phyloP scores from a whole-genome alignment of 1,284 basidiomycete species.

The Lentinula novae-zelandiae region DNA sequence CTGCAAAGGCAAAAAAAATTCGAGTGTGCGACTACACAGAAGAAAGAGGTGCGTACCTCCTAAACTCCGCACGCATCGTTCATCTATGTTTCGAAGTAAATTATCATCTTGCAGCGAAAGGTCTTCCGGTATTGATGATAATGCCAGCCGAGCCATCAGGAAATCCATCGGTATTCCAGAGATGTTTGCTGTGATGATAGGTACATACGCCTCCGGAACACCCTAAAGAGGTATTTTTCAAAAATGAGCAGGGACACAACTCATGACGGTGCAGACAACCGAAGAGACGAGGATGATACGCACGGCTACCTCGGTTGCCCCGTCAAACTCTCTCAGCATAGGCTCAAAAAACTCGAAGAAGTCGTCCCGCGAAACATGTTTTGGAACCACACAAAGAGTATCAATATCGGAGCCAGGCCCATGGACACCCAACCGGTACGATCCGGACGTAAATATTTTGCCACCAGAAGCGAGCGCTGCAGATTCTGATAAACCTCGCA shows the following conservation, averaged over 20 bases:
- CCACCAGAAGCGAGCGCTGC: conserved; percentile 88
- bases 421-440: conserved; percentile 94
- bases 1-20: conserved; percentile 36
- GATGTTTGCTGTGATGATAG: conserved; percentile 91
- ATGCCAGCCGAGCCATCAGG: conserved; percentile 83
- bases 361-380: conserved; percentile 93
- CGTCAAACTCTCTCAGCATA: conserved; percentile 86
- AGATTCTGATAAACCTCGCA: conserved; percentile 81
- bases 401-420: conserved; percentile 97
- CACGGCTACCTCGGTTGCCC: conserved; percentile 87
- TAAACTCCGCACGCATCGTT: conserved; percentile 91
- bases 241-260: not conserved
- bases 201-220: conserved; percentile 95
- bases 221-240: conserved; percentile 45
- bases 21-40: not conserved
- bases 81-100: conserved; percentile 90
- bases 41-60: conserved; percentile 57
- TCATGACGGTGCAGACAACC: conserved; percentile 11
- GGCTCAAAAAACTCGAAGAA: conserved; percentile 92
- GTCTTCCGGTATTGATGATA: conserved; percentile 88
- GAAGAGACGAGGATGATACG: conserved; percentile 28
- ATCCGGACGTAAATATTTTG: conserved; percentile 99
- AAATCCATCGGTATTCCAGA: conserved; percentile 94
- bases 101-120: conserved; percentile 90
- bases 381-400: conserved; percentile 97